Percentiles rank a stretch among this genome's conserved stretches.
phyloP scores from a whole-genome alignment of 1,139 yeast genomes.

The Sugiyamaella sp. region DNA sequence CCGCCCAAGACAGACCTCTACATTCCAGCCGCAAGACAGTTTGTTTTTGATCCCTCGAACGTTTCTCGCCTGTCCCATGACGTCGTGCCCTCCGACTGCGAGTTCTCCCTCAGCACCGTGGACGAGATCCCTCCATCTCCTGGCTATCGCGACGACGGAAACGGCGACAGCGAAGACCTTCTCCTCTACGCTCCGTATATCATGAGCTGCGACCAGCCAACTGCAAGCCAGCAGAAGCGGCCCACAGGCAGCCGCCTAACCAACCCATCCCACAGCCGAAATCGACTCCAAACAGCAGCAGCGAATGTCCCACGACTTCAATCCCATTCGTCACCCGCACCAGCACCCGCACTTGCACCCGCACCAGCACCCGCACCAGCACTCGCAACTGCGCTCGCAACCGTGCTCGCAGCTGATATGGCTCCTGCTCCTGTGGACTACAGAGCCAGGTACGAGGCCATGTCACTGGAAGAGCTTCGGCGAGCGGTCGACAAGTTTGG shows the following conservation, averaged over 20 bases:
- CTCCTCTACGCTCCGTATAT: slow-evolving; percentile 5
- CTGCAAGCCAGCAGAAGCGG: too few relatives aligned
- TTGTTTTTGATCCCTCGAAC: not conserved
- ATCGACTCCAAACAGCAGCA: too few relatives aligned
- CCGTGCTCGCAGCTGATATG: not conserved
- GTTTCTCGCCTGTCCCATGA: not conserved
- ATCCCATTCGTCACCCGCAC: too few relatives aligned
- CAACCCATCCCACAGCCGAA: too few relatives aligned
- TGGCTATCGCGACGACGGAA: slow-evolving; percentile 9
- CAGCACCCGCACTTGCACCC: too few relatives aligned
- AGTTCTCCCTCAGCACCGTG: not conserved
- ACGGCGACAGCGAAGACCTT: slow-evolving; percentile 10
- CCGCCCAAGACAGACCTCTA: not conserved
- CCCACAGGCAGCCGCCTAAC: too few relatives aligned
- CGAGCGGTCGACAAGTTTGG: slow-evolving; percentile 20
- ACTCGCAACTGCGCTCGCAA: not conserved
- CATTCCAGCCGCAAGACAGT: not conserved
- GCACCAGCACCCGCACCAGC: too few relatives aligned
- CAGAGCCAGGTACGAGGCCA: slow-evolving; percentile 7
- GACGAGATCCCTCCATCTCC: slow-evolving; percentile 15
- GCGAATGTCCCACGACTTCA: too few relatives aligned
- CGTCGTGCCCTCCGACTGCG: not conserved
- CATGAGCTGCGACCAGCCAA: too few relatives aligned
- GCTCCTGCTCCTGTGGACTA: not conserved
- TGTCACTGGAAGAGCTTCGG: slow-evolving; percentile 20